phyloP scores from a whole-genome alignment of 768 basidiomycete genomes.

The Mycena vulgaris region DNA sequence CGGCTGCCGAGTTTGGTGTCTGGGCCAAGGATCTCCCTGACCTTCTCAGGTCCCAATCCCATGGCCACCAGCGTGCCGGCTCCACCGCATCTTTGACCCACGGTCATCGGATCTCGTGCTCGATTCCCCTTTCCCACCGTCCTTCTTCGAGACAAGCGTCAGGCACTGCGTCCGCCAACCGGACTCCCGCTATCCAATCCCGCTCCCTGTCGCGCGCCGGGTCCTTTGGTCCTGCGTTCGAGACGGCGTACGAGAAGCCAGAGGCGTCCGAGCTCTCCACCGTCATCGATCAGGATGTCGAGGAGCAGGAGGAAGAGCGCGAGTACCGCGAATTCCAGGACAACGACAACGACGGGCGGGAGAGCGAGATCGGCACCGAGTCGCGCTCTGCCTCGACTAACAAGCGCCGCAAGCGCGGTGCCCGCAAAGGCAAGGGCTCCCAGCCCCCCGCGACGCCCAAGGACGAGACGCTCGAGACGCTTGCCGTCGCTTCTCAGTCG shows the following conservation, averaged over 20 bases:
- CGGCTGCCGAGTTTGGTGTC: conserved; percentile 86
- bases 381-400: conserved; percentile 80
- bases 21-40: conserved; percentile 91
- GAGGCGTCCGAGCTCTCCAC: conserved; percentile 65
- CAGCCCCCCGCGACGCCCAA: conserved; percentile 53
- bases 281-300: conserved; percentile 67
- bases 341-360: conserved; percentile 48
- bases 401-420: conserved; percentile 88
- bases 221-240: conserved; percentile 66
- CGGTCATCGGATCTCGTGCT: conserved; percentile 75
- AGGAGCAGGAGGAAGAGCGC: conserved; percentile 59
- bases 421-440: conserved; percentile 84
- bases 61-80: conserved; percentile 70
- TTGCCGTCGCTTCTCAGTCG: conserved; percentile 86
- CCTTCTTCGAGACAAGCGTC: conserved; percentile 79
- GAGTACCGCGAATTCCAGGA: conserved; percentile 35
- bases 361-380: conserved; percentile 53
- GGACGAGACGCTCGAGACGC: conserved; percentile 75
- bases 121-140: conserved; percentile 77
- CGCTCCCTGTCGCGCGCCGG: conserved; percentile 77
- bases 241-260: conserved; percentile 57
- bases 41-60: conserved; percentile 66
- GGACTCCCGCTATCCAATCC: conserved; percentile 67
- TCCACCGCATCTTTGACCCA: conserved; percentile 72
- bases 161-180: conserved; percentile 58